Conservation (phyloP, 192 early-diverging fungal genomes). For the Ramicandelaber brevisporus region DNA sequence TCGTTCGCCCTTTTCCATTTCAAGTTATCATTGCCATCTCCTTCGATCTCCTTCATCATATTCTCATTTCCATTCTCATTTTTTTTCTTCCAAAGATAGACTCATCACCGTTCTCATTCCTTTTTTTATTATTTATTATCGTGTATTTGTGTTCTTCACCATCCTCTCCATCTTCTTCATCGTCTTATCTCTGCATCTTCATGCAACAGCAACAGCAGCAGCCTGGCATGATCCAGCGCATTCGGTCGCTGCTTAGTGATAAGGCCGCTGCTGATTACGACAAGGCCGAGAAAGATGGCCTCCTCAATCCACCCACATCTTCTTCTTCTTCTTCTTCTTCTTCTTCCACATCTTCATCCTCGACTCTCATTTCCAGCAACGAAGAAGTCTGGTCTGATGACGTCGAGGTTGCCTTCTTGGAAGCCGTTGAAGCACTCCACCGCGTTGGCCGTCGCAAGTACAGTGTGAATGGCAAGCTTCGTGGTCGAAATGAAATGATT, state of each 20-base stretch:
- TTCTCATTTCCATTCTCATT: too few relatives aligned
- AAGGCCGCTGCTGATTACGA: neutral
- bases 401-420: constrained; percentile 26
- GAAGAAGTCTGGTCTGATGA: constrained; percentile 28
- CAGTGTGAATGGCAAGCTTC: constrained; percentile 7
- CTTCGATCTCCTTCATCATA: too few relatives aligned
- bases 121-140: too few relatives aligned
- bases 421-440: constrained; percentile 12
- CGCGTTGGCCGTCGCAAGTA: constrained; percentile 15
- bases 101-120: too few relatives aligned
- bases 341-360: neutral
- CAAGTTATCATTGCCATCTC: too few relatives aligned
- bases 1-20: too few relatives aligned
- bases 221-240: too few relatives aligned
- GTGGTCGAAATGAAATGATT: constrained; percentile 45
- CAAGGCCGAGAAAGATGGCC: too few relatives aligned
- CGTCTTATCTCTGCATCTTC: constrained; percentile 6
- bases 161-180: too few relatives aligned
- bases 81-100: too few relatives aligned
- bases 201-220: constrained; percentile 3
- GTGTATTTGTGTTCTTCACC: too few relatives aligned
- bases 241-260: neutral
- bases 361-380: neutral
- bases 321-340: neutral
- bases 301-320: neutral